Evolutionary conservation across 495 filamentous ascomycete species (phyloP).

Genomic region (Podospora pseudopauciseta): DNA sequence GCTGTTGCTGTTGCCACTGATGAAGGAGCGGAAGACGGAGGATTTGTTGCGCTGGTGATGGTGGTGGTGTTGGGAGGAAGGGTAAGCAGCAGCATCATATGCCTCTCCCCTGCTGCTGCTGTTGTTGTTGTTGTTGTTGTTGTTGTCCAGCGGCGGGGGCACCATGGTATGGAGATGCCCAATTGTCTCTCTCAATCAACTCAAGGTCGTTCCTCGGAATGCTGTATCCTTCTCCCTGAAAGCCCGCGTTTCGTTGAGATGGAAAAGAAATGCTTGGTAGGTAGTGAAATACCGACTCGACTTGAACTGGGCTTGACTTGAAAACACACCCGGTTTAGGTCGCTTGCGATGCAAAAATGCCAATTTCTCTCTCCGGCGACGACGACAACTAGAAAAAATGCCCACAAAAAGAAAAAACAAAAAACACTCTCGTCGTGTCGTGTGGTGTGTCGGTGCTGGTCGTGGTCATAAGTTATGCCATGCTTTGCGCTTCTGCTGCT

Average conservation of each 20-base stretch:
- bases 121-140: too few relatives aligned
- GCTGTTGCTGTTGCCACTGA: conserved; percentile 19
- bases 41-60: conserved; percentile 52
- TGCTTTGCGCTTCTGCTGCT: neutral
- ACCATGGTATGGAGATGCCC: neutral
- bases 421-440: too few relatives aligned
- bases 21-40: conserved; percentile 55
- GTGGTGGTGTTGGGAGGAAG: neutral
- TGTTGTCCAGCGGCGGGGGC: too few relatives aligned
- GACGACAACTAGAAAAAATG: neutral
- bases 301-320: neutral
- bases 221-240: neutral
- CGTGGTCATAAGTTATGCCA: neutral
- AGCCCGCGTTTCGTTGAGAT: neutral
- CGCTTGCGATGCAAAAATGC: neutral
- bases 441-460: too few relatives aligned
- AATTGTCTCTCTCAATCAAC: too few relatives aligned
- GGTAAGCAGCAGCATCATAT: neutral
- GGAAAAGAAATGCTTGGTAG: too few relatives aligned
- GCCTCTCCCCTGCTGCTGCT: neutral
- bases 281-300: neutral
- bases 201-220: neutral
- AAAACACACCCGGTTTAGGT: neutral
- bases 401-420: neutral
- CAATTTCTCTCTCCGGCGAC: neutral